Percentiles rank a stretch among this genome's conserved stretches.
phyloP scores from a whole-genome alignment of 805 yeast species.

The Torulaspora indica region DNA sequence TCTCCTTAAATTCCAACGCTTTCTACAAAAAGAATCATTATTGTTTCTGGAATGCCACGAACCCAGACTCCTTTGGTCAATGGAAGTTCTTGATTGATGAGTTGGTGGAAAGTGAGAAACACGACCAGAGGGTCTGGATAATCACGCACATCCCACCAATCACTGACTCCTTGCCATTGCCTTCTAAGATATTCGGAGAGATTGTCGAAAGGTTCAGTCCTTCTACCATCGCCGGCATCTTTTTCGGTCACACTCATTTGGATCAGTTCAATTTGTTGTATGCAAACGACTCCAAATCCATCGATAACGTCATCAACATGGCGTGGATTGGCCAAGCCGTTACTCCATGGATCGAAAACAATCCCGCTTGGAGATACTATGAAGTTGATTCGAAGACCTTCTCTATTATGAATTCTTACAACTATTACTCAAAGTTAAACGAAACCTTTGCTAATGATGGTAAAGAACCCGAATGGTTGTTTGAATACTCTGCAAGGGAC shows the following conservation, averaged over 20 bases:
- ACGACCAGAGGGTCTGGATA: constrained; percentile 66
- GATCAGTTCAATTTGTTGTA: constrained; percentile 64
- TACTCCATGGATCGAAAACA: constrained; percentile 54
- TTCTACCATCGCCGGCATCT: constrained; percentile 59
- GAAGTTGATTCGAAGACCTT: constrained; percentile 59
- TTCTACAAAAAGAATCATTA: constrained; percentile 63
- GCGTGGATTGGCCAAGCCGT: constrained; percentile 66
- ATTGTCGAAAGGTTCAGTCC: constrained; percentile 66
- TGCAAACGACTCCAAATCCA: constrained; percentile 40
- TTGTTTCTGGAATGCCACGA: constrained; percentile 46
- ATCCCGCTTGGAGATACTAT: constrained; percentile 72
- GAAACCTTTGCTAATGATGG: constrained; percentile 51
- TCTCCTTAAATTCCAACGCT: constrained; percentile 61
- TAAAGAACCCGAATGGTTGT: constrained; percentile 56
- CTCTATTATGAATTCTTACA: constrained; percentile 54
- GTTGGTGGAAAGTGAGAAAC: constrained; percentile 52
- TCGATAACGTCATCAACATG: constrained; percentile 47
- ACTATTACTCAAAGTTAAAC: constrained; percentile 56
- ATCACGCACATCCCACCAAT: constrained; percentile 62
- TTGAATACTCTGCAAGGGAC: constrained; percentile 61
- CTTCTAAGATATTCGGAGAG: constrained; percentile 50
- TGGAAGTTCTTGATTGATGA: constrained; percentile 58
- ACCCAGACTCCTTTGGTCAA: constrained; percentile 60
- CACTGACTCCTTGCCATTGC: constrained; percentile 60
- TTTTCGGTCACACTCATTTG: constrained; percentile 67